Evolutionary conservation across 2,329 filamentous ascomycete genomes (phyloP).

Genomic region (Aspergillus piperis): DNA sequence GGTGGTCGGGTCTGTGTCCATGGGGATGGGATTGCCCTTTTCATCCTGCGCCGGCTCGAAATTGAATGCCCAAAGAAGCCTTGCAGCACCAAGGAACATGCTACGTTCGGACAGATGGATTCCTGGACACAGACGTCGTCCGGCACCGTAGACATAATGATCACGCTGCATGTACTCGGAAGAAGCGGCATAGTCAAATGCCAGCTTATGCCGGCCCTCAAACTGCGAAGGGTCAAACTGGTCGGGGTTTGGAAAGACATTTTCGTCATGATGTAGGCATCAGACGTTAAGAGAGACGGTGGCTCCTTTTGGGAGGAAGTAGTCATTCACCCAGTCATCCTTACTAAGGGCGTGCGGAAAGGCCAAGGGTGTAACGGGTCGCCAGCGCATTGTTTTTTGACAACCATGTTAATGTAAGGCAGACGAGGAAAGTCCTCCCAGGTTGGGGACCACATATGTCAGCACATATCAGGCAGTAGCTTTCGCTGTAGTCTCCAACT

Average conservation of each 20-base stretch:
- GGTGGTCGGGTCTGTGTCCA: neutral
- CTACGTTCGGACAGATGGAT: slow-evolving; percentile 37
- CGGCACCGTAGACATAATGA: slow-evolving; percentile 26
- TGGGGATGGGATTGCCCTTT: neutral
- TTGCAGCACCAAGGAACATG: slow-evolving; percentile 31
- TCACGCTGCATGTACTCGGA: slow-evolving; percentile 36
- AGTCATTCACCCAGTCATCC: slow-evolving; percentile 46
- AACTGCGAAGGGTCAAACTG: slow-evolving; percentile 31
- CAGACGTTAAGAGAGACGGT: slow-evolving; percentile 53
- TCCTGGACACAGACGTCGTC: slow-evolving; percentile 36
- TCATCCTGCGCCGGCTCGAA: neutral
- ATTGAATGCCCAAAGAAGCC: slow-evolving; percentile 36
- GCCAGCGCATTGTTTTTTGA: slow-evolving; percentile 60
- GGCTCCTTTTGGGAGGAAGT: slow-evolving; percentile 49
- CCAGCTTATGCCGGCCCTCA: slow-evolving; percentile 29
- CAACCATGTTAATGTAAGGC: slow-evolving; percentile 51
- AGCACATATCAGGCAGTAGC: too few relatives aligned
- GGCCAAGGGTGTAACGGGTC: slow-evolving; percentile 36
- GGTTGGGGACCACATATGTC: slow-evolving; percentile 43
- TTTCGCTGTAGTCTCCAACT: too few relatives aligned
- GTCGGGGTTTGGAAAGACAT: slow-evolving; percentile 21
- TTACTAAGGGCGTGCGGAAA: slow-evolving; percentile 19
- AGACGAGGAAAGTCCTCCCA: slow-evolving; percentile 32
- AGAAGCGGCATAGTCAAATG: slow-evolving; percentile 39
- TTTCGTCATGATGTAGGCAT: slow-evolving; percentile 38